A percentile compares a stretch with the other conserved stretches of the same genome.
Evolutionary conservation across 2,329 filamentous ascomycete species (phyloP).

Genomic region (Apiospora hydei): DNA sequence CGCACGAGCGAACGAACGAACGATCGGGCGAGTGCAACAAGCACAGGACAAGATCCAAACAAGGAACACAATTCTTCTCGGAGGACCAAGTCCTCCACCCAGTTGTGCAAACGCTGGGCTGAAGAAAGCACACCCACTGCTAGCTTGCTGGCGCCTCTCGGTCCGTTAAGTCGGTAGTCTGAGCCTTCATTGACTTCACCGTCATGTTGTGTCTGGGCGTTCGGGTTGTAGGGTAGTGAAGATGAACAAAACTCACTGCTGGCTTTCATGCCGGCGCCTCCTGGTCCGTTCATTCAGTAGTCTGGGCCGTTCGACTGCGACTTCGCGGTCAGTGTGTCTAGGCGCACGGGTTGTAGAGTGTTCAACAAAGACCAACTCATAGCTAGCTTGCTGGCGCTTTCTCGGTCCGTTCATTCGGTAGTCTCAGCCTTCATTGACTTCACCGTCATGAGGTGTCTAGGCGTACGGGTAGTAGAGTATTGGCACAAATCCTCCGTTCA

Average conservation of each 20-base stretch:
- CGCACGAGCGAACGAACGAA: neutral
- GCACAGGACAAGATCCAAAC: neutral
- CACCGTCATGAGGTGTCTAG: neutral
- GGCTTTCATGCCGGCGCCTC: no score
- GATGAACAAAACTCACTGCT: no score
- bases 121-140: neutral
- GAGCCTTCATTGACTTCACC: neutral
- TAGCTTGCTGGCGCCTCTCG: neutral
- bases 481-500: neutral
- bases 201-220: neutral
- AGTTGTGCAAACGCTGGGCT: neutral
- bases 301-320: neutral
- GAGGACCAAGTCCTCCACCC: neutral
- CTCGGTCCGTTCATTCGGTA: neutral
- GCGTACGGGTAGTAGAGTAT: conserved; percentile 1
- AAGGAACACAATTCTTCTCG: neutral
- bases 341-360: conserved; percentile 2
- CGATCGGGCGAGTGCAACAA: neutral
- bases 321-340: neutral
- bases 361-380: neutral
- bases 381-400: neutral
- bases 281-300: neutral
- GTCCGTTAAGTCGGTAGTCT: neutral
- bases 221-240: neutral
- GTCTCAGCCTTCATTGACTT: neutral